Evolutionary conservation across 2,329 filamentous ascomycete species (phyloP), one percentile per base, ranked within the genome.

Genomic region (Calonectria naviculata): DNA sequence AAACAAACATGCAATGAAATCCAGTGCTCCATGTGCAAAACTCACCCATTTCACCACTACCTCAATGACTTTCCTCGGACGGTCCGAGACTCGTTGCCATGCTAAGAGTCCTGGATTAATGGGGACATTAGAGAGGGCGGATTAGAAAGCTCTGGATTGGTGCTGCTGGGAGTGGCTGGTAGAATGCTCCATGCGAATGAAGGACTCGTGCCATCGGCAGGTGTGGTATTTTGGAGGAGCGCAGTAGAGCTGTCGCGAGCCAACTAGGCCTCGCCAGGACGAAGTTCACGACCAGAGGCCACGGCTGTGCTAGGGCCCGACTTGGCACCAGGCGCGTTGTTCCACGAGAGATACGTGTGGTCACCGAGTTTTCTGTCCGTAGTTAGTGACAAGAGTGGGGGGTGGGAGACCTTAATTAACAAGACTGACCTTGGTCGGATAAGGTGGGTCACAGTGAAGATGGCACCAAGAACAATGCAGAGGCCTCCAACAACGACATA

Each of bases 271-370:
- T 85, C 84, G 75, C 82, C 82, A 71, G 83, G 82, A 76, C 85
- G 87, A 72, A 87, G 68, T 67, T 92, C 88, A 73, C 93, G 90
- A 71, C 92, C 91, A 28, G 87, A 86, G 31, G 88, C 85, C 78
- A 86, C 81, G 71, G 84, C 87, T 17, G 85, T 82, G 67, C 81
- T 79, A 29, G 85, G 82, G 41, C 84, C 80, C 19, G 83, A 78
- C 78, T 87, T 86, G 72, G 82, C 75, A n/a, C 83, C 76, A 2
- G 88, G 87, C 1, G 84, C 85, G 70, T 91, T 90, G 82, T 98
- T 98, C 97, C 97, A 99, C 28, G 94, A 97, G 60, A 99, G 89
- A 82, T 99, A 98, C 10, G 95, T 98, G 84, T 98, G 97, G 83
- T 99, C 97, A 72, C 97, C 97, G 47, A 99, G 90, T 93, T 98